These are phyloP conservation scores for Croton laevigatus DNA, from an alignment of 441 rosid genomes.

Conservation along the genomic window DNA sequence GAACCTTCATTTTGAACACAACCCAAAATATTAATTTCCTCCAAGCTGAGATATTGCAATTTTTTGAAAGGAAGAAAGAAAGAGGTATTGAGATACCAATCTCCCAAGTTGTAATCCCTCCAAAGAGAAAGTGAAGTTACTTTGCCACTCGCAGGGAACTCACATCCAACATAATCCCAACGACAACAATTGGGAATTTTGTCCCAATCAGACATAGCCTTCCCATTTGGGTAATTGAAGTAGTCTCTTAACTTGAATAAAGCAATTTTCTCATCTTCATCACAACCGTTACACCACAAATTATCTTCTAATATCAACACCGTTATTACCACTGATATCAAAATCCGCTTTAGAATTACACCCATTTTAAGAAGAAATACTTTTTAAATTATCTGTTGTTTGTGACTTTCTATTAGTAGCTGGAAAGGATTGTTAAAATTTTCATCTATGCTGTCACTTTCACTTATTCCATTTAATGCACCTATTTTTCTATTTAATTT, in stretches of 20 bases:
- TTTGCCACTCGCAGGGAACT: neutral
- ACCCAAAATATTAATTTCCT: neutral
- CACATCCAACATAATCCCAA: neutral
- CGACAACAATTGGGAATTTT: neutral
- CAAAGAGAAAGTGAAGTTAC: neutral
- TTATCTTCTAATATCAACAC: neutral
- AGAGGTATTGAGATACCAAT: slow-evolving; percentile 14
- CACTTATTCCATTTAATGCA: too few species aligned
- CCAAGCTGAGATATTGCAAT: neutral
- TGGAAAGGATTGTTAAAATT: too few species aligned
- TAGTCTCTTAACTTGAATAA: neutral
- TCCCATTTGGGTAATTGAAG: neutral
- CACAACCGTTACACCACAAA: neutral
- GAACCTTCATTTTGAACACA: slow-evolving; percentile 20
- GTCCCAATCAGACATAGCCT: neutral
- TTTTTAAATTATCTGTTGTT: too few species aligned
- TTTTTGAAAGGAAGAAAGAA: slow-evolving; percentile 21
- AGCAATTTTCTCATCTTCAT: slow-evolving; percentile 1
- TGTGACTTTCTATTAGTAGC: too few species aligned
- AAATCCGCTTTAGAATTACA: neutral
- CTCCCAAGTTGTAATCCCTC: neutral
- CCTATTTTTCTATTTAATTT: too few species aligned
- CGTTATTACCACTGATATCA: too few species aligned
- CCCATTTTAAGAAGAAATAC: too few species aligned
- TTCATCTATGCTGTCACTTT: too few species aligned